A percentile compares a stretch with the other conserved stretches of the same genome.
Conservation (phyloP, 2,329 filamentous ascomycete genomes). For the Aspergillus niger region DNA sequence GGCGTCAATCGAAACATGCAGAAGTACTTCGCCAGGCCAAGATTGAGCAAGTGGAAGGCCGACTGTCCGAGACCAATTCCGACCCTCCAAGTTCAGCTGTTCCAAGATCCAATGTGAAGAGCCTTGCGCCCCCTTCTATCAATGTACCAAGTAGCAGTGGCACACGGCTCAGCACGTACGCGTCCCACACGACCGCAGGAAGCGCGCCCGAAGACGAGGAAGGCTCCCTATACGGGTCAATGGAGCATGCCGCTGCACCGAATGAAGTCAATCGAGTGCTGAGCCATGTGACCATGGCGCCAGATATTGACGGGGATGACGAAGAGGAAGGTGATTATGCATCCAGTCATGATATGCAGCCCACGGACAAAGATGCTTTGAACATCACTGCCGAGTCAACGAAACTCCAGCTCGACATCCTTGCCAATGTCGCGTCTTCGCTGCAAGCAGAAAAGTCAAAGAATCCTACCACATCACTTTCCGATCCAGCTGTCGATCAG, state of each 20-base stretch:
- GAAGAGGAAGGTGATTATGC: slow-evolving; percentile 79
- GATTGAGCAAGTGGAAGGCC: slow-evolving; percentile 66
- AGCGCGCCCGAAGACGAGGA: slow-evolving; percentile 57
- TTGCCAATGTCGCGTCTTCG: slow-evolving; percentile 82
- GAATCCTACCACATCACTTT: slow-evolving; percentile 71
- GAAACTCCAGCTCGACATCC: slow-evolving; percentile 85
- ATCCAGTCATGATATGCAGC: slow-evolving; percentile 72
- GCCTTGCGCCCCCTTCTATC: slow-evolving; percentile 39
- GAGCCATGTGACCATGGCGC: slow-evolving; percentile 53
- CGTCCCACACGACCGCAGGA: slow-evolving; percentile 50
- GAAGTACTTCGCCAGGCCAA: slow-evolving; percentile 78
- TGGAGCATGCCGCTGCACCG: slow-evolving; percentile 57
- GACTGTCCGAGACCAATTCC: slow-evolving; percentile 50
- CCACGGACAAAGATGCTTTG: slow-evolving; percentile 86
- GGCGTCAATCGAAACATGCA: slow-evolving; percentile 70
- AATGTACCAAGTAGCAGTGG: slow-evolving; percentile 41
- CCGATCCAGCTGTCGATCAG: slow-evolving; percentile 73
- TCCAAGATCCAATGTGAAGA: slow-evolving; percentile 40
- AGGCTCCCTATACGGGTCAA: slow-evolving; percentile 54
- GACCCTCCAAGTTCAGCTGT: slow-evolving; percentile 34
- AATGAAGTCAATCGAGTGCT: slow-evolving; percentile 52
- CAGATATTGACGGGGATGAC: slow-evolving; percentile 65
- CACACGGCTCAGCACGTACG: slow-evolving; percentile 53
- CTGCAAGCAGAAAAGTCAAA: slow-evolving; percentile 70
- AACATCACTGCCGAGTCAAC: slow-evolving; percentile 97